Evolutionary conservation across 352 stramenopile species (phyloP).

Genomic region (Phytophthora constricta): DNA sequence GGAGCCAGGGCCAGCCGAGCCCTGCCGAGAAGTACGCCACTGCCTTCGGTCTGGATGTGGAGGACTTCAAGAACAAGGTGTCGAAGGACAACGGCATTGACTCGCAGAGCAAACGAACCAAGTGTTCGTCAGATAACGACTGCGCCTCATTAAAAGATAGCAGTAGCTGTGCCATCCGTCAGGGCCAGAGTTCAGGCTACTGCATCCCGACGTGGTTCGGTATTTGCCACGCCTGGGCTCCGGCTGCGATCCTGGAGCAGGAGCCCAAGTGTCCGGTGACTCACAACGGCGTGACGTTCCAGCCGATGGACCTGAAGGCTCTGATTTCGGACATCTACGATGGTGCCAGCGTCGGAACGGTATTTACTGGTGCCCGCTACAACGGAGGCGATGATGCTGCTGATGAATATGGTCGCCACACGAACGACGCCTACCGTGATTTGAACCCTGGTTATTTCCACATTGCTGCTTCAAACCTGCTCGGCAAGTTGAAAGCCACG

Average conservation of each 20-base stretch:
- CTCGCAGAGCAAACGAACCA: too few species aligned
- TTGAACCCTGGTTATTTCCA: conserved; percentile 61
- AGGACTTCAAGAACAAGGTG: too few species aligned
- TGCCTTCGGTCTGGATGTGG: too few species aligned
- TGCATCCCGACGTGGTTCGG: conserved; percentile 57
- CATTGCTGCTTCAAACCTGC: conserved; percentile 54
- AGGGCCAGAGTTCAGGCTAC: conserved; percentile 41
- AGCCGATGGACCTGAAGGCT: conserved; percentile 57
- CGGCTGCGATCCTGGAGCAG: conserved; percentile 44
- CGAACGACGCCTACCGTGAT: conserved; percentile 47
- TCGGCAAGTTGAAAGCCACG: conserved; percentile 41
- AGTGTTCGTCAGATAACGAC: too few species aligned
- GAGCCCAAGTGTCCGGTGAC: conserved; percentile 54
- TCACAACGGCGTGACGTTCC: conserved; percentile 55
- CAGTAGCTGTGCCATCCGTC: too few species aligned
- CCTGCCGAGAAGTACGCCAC: too few species aligned
- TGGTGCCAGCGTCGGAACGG: conserved; percentile 25
- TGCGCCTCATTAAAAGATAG: too few species aligned
- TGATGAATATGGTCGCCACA: conserved; percentile 58
- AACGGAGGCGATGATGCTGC: conserved; percentile 23
- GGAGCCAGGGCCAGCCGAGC: too few species aligned
- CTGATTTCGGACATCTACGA: conserved; percentile 54
- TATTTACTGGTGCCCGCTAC: conserved; percentile 54
- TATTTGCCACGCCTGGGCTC: conserved; percentile 59
- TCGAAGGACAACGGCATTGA: too few species aligned